Evolutionary conservation across 2,329 filamentous ascomycete genomes (phyloP), one percentile per base, ranked within the genome.

Genomic region (Ceratocystis ficicola): DNA sequence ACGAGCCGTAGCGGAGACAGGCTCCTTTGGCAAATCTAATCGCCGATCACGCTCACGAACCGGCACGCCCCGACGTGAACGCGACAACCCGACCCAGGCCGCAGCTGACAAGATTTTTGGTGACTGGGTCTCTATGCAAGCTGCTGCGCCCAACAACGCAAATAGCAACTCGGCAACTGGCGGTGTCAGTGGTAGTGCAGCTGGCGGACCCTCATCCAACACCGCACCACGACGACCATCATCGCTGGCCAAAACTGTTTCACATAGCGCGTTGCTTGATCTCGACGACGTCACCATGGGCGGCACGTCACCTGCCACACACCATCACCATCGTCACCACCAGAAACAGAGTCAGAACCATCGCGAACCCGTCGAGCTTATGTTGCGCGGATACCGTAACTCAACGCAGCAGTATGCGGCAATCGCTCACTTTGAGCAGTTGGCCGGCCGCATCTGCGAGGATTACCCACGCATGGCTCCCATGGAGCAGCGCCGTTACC

Each of bases 391-490:
- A 36, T 96, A 92, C 75, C 78, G 80, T 65, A 82, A 81, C 17
- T 74, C 79, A 1, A 74, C 84, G 74, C 77, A 86, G 76, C 81
- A 90, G 78, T 96, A 94, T 82, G 90, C 92, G 32, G 91, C 91
- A 44, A 86, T 97, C 71, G 86, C 88, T 70, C 89, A 90, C 76
- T 97, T 88, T 77, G 93, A 96, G 77, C 83, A 86, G 68, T 85
- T 95, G 52, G 93, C 89, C 5, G 92, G 92, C 30, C 78, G 84
- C 69, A 90, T 96, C 73, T 92, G 92, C 75, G 93, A 97, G 77
- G 92, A 96, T 76, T 97, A 97, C 75, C 85, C 91, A 7, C 86
- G 93, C 69, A 86, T 89, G 69, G 87, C 93, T n/a, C 88, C 89
- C 2, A 80, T 84, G 66, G 81, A 86, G 69, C 83, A 84, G 72